Percentiles rank a stretch among this genome's conserved stretches.
phyloP scores from a whole-genome alignment of 2,329 filamentous ascomycete species.

The Beauveria scarabaeidicola region DNA sequence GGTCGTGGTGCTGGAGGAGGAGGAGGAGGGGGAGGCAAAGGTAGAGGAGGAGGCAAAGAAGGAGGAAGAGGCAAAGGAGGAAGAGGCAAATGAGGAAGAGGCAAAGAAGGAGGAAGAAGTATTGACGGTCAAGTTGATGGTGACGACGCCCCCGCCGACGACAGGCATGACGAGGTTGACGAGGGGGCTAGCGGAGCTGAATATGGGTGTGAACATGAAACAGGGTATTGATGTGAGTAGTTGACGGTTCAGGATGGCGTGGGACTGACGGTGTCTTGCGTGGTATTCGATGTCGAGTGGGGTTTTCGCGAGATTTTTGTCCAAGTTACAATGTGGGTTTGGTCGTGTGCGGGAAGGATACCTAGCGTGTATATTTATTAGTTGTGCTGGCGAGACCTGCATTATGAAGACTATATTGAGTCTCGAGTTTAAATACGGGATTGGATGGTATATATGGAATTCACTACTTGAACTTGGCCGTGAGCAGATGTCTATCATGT shows the following conservation, averaged over 20 bases:
- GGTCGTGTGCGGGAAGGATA: too few relatives aligned
- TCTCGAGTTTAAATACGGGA: too few relatives aligned
- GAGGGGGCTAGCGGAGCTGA: not conserved
- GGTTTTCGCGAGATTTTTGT: too few relatives aligned
- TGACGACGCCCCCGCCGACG: not conserved
- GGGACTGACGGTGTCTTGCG: constrained; percentile 18
- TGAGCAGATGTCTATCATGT: too few relatives aligned
- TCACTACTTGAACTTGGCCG: too few relatives aligned
- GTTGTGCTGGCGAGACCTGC: too few relatives aligned
- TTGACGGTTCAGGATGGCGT: constrained; percentile 12
- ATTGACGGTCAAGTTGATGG: not conserved
- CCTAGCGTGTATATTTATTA: too few relatives aligned
- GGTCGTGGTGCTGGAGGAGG: constrained; percentile 25
- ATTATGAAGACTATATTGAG: too few relatives aligned
- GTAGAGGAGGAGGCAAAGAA: not conserved
- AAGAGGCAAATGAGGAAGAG: not conserved
- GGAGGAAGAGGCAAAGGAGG: not conserved
- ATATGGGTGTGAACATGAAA: not conserved
- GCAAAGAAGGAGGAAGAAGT: not conserved
- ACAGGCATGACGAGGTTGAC: not conserved
- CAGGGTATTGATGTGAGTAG: constrained; percentile 15
- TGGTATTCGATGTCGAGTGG: constrained; percentile 14
- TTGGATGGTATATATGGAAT: too few relatives aligned
- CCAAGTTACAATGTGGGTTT: too few relatives aligned
- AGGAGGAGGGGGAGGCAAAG: not conserved